Evolutionary conservation across 345 rosid genomes (phyloP), one percentile per base, ranked within the genome.

Genomic region (Lepidium aucheri): DNA sequence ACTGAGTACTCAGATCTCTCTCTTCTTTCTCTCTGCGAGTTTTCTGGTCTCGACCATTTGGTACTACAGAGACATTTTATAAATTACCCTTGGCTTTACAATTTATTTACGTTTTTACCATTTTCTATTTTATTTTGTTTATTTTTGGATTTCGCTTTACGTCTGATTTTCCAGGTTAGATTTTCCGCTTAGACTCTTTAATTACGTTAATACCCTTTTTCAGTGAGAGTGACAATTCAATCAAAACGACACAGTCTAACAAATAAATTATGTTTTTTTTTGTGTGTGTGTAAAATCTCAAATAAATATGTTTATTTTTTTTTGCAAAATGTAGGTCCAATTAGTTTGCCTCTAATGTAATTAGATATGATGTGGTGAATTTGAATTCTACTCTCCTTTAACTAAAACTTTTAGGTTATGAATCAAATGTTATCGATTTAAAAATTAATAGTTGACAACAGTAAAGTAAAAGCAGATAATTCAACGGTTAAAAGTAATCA

Each of bases 1-100:
- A 77, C 77, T 52, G 45, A 28, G 32, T 45, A 73, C 79, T 73
- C 85, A 79, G 84, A 81, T 76, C 79, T 78, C 75, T 74, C 77
- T 46, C 69, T 55, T 36, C 43, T 34, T 22, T 53, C 15, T 53
- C 70, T 42, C 61, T 53, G 52, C 52, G 17, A 64, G 40, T 56
- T 53, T 73, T 73, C 81, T 20, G 69, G 77, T 14, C 54, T 71
- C 67, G 68, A 68, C 60, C 65, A 50, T 59, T 50, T 38, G 13
- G 53, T 38, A 60, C n/a, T 61, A 17, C 54, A 63, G 41, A 12
- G 39, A 60, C 15, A 30, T 46, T 3, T 5, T 9, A 2, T 2
- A 1, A 46, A 35, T 10, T 41, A 56, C 68, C 82, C 73, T 50
- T 43, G 6, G 3, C 0, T 45, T 54, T 50, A 0, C 6, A 1